phyloP scores from a whole-genome alignment of 2,329 filamentous ascomycete species.

The Chrysosporium queenslandicum region DNA sequence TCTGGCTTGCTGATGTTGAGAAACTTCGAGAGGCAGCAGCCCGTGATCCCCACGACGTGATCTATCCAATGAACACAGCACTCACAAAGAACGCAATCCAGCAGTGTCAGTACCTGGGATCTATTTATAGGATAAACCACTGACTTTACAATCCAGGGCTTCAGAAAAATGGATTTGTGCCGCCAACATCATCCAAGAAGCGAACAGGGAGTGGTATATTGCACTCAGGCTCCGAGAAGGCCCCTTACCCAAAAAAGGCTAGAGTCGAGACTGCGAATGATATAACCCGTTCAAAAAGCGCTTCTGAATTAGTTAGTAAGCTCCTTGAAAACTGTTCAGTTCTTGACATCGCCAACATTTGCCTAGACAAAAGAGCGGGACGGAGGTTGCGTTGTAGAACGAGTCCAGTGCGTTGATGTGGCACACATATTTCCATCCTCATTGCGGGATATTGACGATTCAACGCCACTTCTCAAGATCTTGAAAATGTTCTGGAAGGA shows the following conservation, averaged over 20 bases:
- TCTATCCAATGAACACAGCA: background rate
- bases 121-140: background rate
- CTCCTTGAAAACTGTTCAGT: background rate
- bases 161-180: background rate
- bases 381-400: background rate
- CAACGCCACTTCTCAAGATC: background rate
- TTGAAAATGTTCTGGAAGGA: background rate
- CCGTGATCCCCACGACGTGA: background rate
- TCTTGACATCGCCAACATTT: background rate
- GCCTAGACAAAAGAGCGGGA: background rate
- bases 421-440: background rate
- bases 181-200: background rate
- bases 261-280: background rate
- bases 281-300: background rate
- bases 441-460: background rate
- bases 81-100: background rate
- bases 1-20: background rate
- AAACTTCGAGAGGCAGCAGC: background rate
- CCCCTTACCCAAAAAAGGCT: background rate
- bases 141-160: background rate
- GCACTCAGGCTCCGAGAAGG: background rate
- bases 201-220: background rate
- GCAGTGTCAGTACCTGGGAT: background rate
- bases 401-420: background rate
- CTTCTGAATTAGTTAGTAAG: background rate